phyloP scores from a whole-genome alignment of 179 eudicot species.

The Beta macrorhiza region DNA sequence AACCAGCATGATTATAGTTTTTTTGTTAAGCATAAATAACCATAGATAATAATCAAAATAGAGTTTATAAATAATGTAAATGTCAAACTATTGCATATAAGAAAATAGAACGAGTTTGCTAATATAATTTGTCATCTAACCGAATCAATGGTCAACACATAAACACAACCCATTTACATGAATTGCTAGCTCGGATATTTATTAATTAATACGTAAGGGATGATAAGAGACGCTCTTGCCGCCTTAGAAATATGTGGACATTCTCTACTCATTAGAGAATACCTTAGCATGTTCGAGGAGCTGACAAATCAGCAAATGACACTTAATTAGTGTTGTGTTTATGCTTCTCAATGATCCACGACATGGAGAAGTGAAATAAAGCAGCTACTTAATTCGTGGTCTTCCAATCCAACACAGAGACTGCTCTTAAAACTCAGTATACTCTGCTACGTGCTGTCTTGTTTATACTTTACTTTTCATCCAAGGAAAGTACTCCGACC shows the following conservation, averaged over 20 bases:
- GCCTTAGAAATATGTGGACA: constrained; percentile 25
- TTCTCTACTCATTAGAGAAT: constrained; percentile 7
- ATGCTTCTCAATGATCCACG: constrained; percentile 17
- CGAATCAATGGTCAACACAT: too few relatives aligned
- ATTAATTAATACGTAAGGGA: not conserved
- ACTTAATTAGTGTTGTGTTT: not conserved
- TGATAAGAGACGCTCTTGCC: constrained; percentile 16
- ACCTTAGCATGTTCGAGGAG: constrained; percentile 14
- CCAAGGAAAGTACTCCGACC: constrained; percentile 11
- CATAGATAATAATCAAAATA: too few relatives aligned
- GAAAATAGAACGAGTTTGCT: too few relatives aligned
- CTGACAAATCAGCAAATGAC: constrained; percentile 16
- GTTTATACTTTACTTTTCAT: constrained; percentile 18
- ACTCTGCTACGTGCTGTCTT: constrained; percentile 20
- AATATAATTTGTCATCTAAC: too few relatives aligned
- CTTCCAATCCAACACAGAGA: constrained; percentile 15
- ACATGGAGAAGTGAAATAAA: constrained; percentile 30
- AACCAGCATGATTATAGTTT: too few relatives aligned
- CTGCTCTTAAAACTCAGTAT: constrained; percentile 7
- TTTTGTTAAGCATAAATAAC: too few relatives aligned
- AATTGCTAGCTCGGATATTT: too few relatives aligned
- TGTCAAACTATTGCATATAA: too few relatives aligned
- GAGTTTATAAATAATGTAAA: too few relatives aligned
- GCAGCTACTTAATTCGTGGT: constrained; percentile 8
- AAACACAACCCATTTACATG: too few relatives aligned